Conservation (phyloP, 805 yeast genomes). For the Priceomyces castillae region DNA sequence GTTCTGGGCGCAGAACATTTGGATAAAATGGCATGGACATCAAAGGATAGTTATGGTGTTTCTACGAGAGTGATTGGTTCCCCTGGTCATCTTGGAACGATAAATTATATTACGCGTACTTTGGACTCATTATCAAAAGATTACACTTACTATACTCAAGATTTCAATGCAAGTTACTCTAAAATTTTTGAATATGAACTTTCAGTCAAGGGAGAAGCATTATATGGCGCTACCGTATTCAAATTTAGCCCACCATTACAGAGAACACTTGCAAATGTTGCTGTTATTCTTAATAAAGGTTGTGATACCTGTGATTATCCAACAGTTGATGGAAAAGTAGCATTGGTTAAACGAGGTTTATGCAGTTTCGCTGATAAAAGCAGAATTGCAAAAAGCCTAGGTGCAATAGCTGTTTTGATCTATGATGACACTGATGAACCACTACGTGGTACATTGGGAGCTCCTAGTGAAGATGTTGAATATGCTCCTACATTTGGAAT, state of each 20-base stretch:
- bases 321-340: slow-evolving; percentile 46
- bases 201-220: slow-evolving; percentile 46
- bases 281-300: slow-evolving; percentile 58
- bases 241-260: not conserved
- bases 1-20: not conserved
- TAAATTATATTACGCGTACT: slow-evolving; percentile 60
- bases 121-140: slow-evolving; percentile 55
- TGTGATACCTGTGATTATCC: slow-evolving; percentile 67
- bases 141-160: slow-evolving; percentile 61
- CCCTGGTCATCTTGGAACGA: slow-evolving; percentile 80
- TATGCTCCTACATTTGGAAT: slow-evolving; percentile 71
- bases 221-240: not conserved
- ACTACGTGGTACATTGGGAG: slow-evolving; percentile 70
- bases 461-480: slow-evolving; percentile 48
- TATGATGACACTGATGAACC: slow-evolving; percentile 53
- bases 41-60: slow-evolving; percentile 61
- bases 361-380: slow-evolving; percentile 85
- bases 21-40: slow-evolving; percentile 50
- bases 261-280: slow-evolving; percentile 51
- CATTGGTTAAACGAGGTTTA: slow-evolving; percentile 71
- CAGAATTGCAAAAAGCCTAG: slow-evolving; percentile 66
- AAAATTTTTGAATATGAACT: slow-evolving; percentile 77
- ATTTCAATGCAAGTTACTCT: slow-evolving; percentile 70
- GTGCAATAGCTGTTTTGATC: slow-evolving; percentile 72
- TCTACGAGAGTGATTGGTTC: slow-evolving; percentile 95